Percentiles rank a stretch among this genome's conserved stretches.
Conservation (phyloP, 345 rosid species). For the Gynandropsis gynandra region DNA sequence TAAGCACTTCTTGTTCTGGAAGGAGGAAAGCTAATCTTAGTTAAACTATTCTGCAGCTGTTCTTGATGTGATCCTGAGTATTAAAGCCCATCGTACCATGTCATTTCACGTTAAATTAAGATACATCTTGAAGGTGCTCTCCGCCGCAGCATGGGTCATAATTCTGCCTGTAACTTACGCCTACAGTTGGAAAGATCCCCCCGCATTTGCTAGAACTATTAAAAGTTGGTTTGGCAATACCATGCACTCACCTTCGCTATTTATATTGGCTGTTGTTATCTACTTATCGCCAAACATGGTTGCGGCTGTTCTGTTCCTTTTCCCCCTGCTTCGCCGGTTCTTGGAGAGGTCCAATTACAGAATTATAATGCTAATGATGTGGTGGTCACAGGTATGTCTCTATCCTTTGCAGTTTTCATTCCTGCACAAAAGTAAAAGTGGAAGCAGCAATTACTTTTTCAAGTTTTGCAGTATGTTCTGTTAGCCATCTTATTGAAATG, state of each 20-base stretch:
- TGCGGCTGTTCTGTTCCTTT: conserved; percentile 74
- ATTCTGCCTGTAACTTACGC: conserved; percentile 92
- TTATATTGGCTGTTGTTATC: conserved; percentile 69
- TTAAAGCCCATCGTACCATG: conserved; percentile 87
- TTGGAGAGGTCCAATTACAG: conserved; percentile 86
- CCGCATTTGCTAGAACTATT: conserved; percentile 89
- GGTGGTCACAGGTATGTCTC: conserved; percentile 97
- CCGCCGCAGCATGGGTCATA: conserved; percentile 95
- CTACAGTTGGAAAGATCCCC: conserved; percentile 78
- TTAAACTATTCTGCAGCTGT: conserved; percentile 49
- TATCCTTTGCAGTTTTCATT: background rate
- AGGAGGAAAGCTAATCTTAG: conserved; percentile 12
- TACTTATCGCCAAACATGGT: conserved; percentile 94
- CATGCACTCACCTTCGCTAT: conserved; percentile 68
- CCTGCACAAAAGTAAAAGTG: background rate
- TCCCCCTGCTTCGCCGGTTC: conserved; percentile 84
- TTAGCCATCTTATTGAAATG: no score
- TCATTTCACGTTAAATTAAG: conserved; percentile 87
- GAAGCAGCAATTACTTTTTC: no score
- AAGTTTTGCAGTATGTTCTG: no score
- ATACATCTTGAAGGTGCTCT: conserved; percentile 83
- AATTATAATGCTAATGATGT: conserved; percentile 95
- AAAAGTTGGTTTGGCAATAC: conserved; percentile 84
- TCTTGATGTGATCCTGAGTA: conserved; percentile 87
- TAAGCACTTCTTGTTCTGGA: background rate